phyloP scores from a whole-genome alignment of 2,329 filamentous ascomycete species.

The Rasamsonia emersonii region DNA sequence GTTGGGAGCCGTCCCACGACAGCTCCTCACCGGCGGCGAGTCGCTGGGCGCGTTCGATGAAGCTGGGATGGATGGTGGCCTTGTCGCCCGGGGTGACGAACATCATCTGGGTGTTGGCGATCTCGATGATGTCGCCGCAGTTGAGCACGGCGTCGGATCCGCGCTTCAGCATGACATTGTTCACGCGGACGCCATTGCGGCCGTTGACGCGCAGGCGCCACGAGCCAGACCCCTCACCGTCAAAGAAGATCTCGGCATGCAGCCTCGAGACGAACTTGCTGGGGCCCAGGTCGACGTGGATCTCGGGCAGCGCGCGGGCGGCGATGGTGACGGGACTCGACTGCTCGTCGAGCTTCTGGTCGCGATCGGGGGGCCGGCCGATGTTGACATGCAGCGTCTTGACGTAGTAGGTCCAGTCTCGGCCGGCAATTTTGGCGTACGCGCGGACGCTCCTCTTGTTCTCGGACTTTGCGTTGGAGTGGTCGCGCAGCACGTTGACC shows the following conservation, averaged over 20 bases:
- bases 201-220: conserved; percentile 87
- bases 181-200: conserved; percentile 80
- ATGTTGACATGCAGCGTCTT: conserved; percentile 42
- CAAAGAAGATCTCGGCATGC: conserved; percentile 67
- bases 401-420: conserved; percentile 46
- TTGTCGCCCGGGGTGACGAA: conserved; percentile 82
- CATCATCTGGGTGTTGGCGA: conserved; percentile 94
- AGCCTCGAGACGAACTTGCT: conserved; percentile 72
- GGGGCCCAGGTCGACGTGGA: conserved; percentile 84
- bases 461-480: conserved; percentile 38
- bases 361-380: conserved; percentile 40
- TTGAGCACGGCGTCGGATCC: conserved; percentile 58
- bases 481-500: conserved; percentile 35
- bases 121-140: conserved; percentile 85
- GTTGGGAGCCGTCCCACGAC: conserved; percentile 29
- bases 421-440: conserved; percentile 43
- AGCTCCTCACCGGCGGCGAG: conserved; percentile 33
- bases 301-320: conserved; percentile 36
- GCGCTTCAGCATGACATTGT: conserved; percentile 62
- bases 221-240: conserved; percentile 51
- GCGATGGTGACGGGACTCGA: conserved; percentile 39
- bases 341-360: conserved; percentile 33
- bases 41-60: conserved; percentile 57
- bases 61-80: conserved; percentile 59
- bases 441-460: conserved; percentile 40